Evolutionary conservation across 768 basidiomycete genomes (phyloP), one percentile per base, ranked within the genome.

Genomic region (Coprinopsis marcescibilis): DNA sequence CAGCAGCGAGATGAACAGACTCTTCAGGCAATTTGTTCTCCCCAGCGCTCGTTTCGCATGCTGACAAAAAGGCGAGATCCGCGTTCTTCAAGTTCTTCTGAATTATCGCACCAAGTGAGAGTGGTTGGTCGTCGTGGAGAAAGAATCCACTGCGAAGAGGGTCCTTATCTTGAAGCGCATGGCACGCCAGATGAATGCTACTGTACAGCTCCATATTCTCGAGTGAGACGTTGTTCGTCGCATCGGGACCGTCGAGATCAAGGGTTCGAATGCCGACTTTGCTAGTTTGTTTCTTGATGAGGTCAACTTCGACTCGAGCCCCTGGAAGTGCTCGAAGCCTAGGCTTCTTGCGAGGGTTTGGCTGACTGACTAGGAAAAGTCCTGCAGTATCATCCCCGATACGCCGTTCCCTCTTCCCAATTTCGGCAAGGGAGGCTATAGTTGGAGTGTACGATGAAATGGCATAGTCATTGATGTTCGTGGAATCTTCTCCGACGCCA

Each of bases 61-160:
- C 7, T 73, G 61, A 53, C 70, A 67, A 2, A 67, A 72, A 21
- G 73, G 53, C 25, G 57, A 49, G 25, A 57, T 52, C 48, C 46
- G n/a, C 10, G 51, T 41, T 44, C 58, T 26, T 47, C 50, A 24
- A 8, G 15, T 17, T 13, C 52, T 42, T 56, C 15, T 45, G n/a
- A 43, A 52, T 57, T 14, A 62, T 54, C 20, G 43, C n/a, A n/a
- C n/a, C 38, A 41, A 58, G 38, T 11, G 58, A 6, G 38, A 51
- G 55, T 26, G 60, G 44, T n/a, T 40, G 49, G 10, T 52, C 51
- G 14, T 52, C 50, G 15, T 52, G 44, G 27, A 64, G 46, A 26
- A 53, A 45, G 15, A 60, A 56, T 3, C 52, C 60, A 30, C 55
- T 60, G 26, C 63, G 48, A 7, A 54, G 54, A 0, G 68, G 62